Base-by-base conservation (phyloP, 2,329 filamentous ascomycete species). In the Amphichorda felina region DNA sequence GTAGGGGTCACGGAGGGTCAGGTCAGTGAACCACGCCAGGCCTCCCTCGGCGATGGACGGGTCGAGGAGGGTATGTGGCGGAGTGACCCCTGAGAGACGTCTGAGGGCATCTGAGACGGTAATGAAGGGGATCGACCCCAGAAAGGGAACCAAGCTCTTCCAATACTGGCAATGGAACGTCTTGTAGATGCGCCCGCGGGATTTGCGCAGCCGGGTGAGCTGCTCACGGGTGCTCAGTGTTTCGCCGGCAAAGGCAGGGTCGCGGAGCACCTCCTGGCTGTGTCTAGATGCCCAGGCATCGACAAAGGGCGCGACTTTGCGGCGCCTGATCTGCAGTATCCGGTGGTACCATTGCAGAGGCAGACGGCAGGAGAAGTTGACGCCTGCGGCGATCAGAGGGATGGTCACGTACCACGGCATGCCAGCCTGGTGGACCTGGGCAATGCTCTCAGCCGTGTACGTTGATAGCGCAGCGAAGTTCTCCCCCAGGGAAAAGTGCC, bases 341-440 rank as follows among this genome's bases (percentile, higher is more conserved):
- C 53, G 45, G 30, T 46, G 59, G 46, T 72, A 65, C 38, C 60
- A 42, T 25, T 55, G 57, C 6, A 67, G 53, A 5, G 72, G 72
- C 4, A 72, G 48, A 11, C 70, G 60, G 39, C 66, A 45, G 33
- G 60, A 38, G 27, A 62, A 45, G 49, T 60, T 66, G 45, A 72
- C 51, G 31, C 54, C 49, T 2, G 72, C 40, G 6, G 68, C 67
- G 11, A 69, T 53, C n/a, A 69, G 54, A 4, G 72, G 70, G 32
- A 76, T 69, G 19, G 63, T 59, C 22, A 72, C 42, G 43, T 59
- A 72, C 72, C 72, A 76, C 2, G 70, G 69, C 2, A 66, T 47
- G 26, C 62, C 60, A 17, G 57, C 56, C 17, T 40, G 38, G 45
- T 76, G 70, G 8, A 67, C 36, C 31, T 52, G 53, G 25, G 59